Percentiles rank a stretch among this genome's conserved stretches.
phyloP scores from a whole-genome alignment of 108 stramenopile genomes.

The Cyclotella atomus region DNA sequence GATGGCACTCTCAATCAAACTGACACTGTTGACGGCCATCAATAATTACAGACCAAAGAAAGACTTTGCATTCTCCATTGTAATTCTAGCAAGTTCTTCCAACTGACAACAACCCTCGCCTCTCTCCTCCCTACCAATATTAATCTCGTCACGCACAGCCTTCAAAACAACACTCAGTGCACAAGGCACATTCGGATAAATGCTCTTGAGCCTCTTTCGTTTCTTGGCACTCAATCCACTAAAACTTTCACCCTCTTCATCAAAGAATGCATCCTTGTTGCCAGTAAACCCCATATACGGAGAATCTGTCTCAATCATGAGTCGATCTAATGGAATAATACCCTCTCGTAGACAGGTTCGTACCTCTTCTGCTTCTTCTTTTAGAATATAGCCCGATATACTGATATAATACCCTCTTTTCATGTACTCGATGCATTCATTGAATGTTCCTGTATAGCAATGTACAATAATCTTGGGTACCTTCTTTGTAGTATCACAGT shows the following conservation, averaged over 20 bases:
- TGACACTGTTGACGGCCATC: too few species aligned
- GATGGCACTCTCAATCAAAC: too few species aligned
- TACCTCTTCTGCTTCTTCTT: conserved; percentile 53
- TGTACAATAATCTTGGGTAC: conserved; percentile 73
- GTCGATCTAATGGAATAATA: conserved; percentile 68
- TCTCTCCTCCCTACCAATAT: conserved; percentile 36
- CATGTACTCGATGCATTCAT: conserved; percentile 70
- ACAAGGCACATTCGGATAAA: conserved; percentile 81
- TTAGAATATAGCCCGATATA: conserved; percentile 67
- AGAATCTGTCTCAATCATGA: conserved; percentile 90
- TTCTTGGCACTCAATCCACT: conserved; percentile 61
- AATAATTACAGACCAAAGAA: conserved; percentile 57
- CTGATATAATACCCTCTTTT: conserved; percentile 71
- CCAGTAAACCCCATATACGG: conserved; percentile 87
- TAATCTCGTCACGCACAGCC: conserved; percentile 49
- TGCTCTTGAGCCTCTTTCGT: conserved; percentile 68
- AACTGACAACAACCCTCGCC: conserved; percentile 19
- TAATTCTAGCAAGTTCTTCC: conserved; percentile 53
- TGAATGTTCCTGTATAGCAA: conserved; percentile 82
- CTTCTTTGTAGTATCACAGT: conserved; percentile 26
- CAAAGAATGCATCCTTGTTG: conserved; percentile 61
- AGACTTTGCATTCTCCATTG: conserved; percentile 54
- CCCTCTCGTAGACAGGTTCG: conserved; percentile 57
- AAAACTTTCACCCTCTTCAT: conserved; percentile 52
- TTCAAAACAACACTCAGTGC: conserved; percentile 60